Evolutionary conservation across 2,329 filamentous ascomycete species (phyloP), one percentile per base, ranked within the genome.

Genomic region (Lachnellula suecica): DNA sequence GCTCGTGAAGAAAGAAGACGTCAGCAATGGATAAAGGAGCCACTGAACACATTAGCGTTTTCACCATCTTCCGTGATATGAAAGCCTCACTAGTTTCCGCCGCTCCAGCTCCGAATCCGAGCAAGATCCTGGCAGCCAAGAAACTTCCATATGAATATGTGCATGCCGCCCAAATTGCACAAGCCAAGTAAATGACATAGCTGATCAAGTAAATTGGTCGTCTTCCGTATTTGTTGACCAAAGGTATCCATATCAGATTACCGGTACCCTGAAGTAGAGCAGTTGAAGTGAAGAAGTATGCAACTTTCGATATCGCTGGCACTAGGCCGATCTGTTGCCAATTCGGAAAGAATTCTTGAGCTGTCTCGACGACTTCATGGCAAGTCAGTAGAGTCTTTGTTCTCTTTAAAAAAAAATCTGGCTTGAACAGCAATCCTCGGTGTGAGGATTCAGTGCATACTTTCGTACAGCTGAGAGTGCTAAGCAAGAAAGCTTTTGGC

Each of bases 1-100:
- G 72, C 47, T 83, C 79, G 57, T 83, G 78, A 7, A 84, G 69
- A 68, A 84, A 84, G 65, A 81, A 81, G 23, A 83, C 22, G 25
- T 44, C 76, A 24, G 40, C 35, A 27, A 25, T 25, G 11, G 37
- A 40, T 19, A 40, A 9, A 4, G 37, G 37, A 19, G 37, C 37
- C 37, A 40, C 37, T 43, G n/a, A n/a, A n/a, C n/a, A n/a, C 24
- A 60, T 84, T 81, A 2, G 81, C 78, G 60, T 83, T 83, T 40
- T 83, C 74, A 24, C 77, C 71, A 1, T 80, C 80, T 63, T 81
- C 79, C 13, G 79, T 75, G 0, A 76, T 81, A 13, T 10, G 37
- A 40, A 15, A 40, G 20, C 37, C 5, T 40, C n/a, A 40, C 37
- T 40, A 4, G 37, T 40, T 68, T 84, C 79, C 4, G 78, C 75